phyloP scores from a whole-genome alignment of 345 rosid species.

The Citrus australasica region DNA sequence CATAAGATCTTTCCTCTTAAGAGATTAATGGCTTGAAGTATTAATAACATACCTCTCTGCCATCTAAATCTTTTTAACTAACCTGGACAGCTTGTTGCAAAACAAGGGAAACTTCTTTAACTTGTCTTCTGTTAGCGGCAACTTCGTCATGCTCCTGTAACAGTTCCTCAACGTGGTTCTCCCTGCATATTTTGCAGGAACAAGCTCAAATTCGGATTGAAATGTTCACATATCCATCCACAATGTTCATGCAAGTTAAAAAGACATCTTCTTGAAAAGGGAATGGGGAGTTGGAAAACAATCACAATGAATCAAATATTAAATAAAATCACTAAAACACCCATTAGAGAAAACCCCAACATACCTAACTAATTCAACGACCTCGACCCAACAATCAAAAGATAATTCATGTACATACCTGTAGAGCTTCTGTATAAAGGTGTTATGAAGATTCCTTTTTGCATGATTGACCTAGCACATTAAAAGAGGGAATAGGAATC shows the following conservation, averaged over 20 bases:
- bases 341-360: not conserved
- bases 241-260: not conserved
- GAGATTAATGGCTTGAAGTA: not conserved
- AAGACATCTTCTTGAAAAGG: no score
- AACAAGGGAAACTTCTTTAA: slow-evolving; percentile 18
- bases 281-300: not conserved
- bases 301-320: not conserved
- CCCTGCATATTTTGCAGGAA: slow-evolving; percentile 20
- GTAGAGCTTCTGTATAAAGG: slow-evolving; percentile 29
- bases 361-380: not conserved
- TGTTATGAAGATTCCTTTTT: slow-evolving; percentile 33
- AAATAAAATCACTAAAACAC: not conserved
- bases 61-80: slow-evolving; percentile 1
- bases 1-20: not conserved
- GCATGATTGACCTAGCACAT: slow-evolving; percentile 34
- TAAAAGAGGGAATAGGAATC: not conserved
- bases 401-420: slow-evolving; percentile 12
- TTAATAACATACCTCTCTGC: not conserved
- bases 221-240: not conserved
- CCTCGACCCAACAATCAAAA: not conserved
- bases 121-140: slow-evolving; percentile 17
- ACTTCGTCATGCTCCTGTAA: slow-evolving; percentile 35
- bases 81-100: slow-evolving; percentile 40
- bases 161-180: slow-evolving; percentile 31
- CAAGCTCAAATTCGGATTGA: not conserved